Base-by-base conservation (phyloP, 73 alveolate genomes). In the Symbiodinium natans region DNA sequence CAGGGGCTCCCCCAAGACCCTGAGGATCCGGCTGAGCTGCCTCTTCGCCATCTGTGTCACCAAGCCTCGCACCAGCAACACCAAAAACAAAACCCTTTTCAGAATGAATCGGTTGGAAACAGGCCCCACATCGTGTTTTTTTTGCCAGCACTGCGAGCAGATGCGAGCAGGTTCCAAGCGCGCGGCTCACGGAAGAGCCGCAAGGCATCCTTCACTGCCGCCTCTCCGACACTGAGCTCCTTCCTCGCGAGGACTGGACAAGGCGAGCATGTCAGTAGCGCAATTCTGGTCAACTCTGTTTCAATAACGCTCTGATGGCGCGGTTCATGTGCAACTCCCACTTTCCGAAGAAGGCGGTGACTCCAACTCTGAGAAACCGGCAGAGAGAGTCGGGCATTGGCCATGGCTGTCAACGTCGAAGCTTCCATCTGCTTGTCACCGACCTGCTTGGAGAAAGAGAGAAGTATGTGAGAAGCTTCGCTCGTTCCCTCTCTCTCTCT, bases 341-440 rank as follows among this genome's bases (percentile, higher is more conserved):
- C n/a, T n/a, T n/a, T n/a, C n/a, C n/a, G n/a, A n/a, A n/a, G n/a
- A n/a, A n/a, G n/a, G n/a, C n/a, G n/a, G n/a, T n/a, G n/a, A n/a
- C n/a, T 46, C 13, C 59, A 13, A 46, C 59, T 46, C 59, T n/a
- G n/a, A 46, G 59, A 13, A 9, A 6, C 94, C n/a, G 42, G 43
- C 94, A 87, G 42, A 33, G 84, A 54, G 59, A 87, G 71, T 34
- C 94, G 84, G 36, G 73, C 36, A 39, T 87, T 87, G 59, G 94
- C 94, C 42, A 87, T 54, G 94, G 94, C 43, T 31, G 94, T 87
- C 41, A 87, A 38, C 17, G 42, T 40, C 8, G 94, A 87, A 39
- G 86, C 94, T 27, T 87, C 94, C 94, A 87, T 87, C 43, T 87
- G 94, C 71, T 87, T 87, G 94, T 87, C 94, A 0, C 94, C 94